A percentile compares a stretch with the other conserved stretches of the same genome.
Evolutionary conservation across 495 filamentous ascomycete genomes (phyloP).

Genomic region (Ascodesmis nigricans): DNA sequence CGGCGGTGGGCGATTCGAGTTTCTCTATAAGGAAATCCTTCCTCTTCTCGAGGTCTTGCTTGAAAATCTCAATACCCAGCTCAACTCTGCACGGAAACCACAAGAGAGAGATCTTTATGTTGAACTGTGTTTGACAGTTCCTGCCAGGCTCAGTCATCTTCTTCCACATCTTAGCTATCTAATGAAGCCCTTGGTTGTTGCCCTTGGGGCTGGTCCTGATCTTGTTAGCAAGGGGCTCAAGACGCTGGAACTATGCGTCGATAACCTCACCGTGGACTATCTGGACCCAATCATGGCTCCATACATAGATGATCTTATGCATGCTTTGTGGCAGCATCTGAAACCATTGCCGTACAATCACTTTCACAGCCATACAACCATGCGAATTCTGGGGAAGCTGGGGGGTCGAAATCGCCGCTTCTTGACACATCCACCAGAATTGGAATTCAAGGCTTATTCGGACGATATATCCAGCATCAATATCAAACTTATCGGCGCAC

Average conservation of each 20-base stretch:
- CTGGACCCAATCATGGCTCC: slow-evolving; percentile 98
- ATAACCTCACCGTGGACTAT: slow-evolving; percentile 95
- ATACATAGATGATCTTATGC: slow-evolving; percentile 96
- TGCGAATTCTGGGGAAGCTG: slow-evolving; percentile 94
- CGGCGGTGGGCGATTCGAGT: slow-evolving; percentile 89
- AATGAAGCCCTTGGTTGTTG: slow-evolving; percentile 92
- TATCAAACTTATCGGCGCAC: slow-evolving; percentile 67
- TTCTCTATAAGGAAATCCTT: slow-evolving; percentile 91
- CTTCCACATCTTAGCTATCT: slow-evolving; percentile 91
- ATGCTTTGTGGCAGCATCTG: slow-evolving; percentile 82
- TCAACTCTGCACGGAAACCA: slow-evolving; percentile 70
- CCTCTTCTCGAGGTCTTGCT: slow-evolving; percentile 92
- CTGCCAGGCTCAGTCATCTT: slow-evolving; percentile 81
- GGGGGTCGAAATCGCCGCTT: slow-evolving; percentile 90
- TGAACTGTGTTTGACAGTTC: slow-evolving; percentile 87
- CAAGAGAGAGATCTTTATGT: slow-evolving; percentile 89
- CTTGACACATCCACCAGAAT: slow-evolving; percentile 60
- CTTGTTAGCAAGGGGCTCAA: slow-evolving; percentile 83
- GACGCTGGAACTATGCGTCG: slow-evolving; percentile 89
- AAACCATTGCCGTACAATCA: slow-evolving; percentile 84
- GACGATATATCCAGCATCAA: slow-evolving; percentile 76
- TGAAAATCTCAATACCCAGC: slow-evolving; percentile 84
- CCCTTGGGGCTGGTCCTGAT: slow-evolving; percentile 73
- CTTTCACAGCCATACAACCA: slow-evolving; percentile 90
- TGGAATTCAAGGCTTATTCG: slow-evolving; percentile 60